These are phyloP conservation scores for Calocera viscosa DNA, from an alignment of 768 basidiomycete genomes.

Conservation along the genomic window DNA sequence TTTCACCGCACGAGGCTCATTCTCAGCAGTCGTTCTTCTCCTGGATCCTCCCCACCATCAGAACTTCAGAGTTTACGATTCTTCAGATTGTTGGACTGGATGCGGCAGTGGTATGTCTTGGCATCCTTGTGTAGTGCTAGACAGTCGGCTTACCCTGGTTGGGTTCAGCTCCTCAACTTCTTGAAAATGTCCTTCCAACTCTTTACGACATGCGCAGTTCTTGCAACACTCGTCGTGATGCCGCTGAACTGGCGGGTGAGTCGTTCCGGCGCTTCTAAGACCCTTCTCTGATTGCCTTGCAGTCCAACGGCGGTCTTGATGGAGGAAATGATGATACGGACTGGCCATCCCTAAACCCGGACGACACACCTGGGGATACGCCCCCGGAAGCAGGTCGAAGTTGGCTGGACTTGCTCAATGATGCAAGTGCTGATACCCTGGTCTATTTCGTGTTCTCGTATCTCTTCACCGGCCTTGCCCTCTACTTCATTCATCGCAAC, in stretches of 20 bases:
- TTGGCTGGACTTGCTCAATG: constrained; percentile 82
- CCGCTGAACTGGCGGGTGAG: constrained; percentile 86
- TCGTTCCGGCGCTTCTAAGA: constrained; percentile 8
- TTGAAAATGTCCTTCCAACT: constrained; percentile 90
- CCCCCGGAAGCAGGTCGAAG: constrained; percentile 34
- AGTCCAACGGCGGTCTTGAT: constrained; percentile 32
- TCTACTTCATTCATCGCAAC: constrained; percentile 79
- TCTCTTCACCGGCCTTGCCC: constrained; percentile 74
- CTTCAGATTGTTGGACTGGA: constrained; percentile 94
- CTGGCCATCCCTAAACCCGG: constrained; percentile 5
- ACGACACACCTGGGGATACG: constrained; percentile 32
- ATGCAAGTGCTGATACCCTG: constrained; percentile 79
- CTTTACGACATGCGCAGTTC: constrained; percentile 74
- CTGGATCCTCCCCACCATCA: constrained; percentile 88
- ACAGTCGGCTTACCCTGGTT: background rate
- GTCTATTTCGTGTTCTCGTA: constrained; percentile 89
- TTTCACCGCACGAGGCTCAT: constrained; percentile 88
- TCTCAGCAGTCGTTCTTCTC: constrained; percentile 79
- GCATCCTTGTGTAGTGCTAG: no score
- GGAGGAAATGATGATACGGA: constrained; percentile 8
- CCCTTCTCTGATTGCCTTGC: background rate
- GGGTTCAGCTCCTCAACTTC: constrained; percentile 70
- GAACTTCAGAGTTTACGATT: constrained; percentile 82
- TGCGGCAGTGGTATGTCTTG: constrained; percentile 82
- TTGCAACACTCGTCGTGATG: constrained; percentile 77